Conservation (phyloP, 805 yeast genomes). For the Metschnikowia vanudenii region DNA sequence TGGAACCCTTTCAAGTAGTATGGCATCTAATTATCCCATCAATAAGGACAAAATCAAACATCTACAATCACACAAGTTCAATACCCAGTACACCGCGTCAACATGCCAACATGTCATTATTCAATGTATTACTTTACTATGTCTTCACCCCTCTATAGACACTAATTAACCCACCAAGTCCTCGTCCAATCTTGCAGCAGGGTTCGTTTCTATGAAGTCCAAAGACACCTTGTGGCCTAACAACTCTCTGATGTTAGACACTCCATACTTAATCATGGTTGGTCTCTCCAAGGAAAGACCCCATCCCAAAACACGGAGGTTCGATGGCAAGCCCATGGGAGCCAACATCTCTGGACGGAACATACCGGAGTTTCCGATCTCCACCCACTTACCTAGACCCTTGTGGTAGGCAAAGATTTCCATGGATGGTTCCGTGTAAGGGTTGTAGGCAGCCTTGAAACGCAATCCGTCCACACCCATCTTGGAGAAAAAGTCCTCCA, state of each 20-base stretch:
- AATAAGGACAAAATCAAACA: too few species aligned
- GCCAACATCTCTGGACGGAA: constrained; percentile 99
- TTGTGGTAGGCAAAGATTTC: constrained; percentile 97
- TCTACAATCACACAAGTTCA: too few species aligned
- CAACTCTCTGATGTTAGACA: constrained; percentile 92
- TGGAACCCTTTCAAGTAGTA: too few species aligned
- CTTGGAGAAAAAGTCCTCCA: constrained; percentile 93
- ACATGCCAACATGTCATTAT: background rate
- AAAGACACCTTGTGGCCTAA: constrained; percentile 95
- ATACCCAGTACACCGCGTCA: too few species aligned
- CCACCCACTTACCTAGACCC: constrained; percentile 96
- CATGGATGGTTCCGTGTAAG: constrained; percentile 98
- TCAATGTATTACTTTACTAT: background rate
- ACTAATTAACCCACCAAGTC: constrained; percentile 29
- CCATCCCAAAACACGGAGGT: constrained; percentile 94
- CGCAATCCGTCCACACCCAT: constrained; percentile 96
- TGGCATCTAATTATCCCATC: too few species aligned
- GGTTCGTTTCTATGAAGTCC: constrained; percentile 91
- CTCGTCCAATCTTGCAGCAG: constrained; percentile 93
- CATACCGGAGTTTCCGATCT: constrained; percentile 99
- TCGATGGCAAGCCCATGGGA: constrained; percentile 95
- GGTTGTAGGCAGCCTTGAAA: constrained; percentile 98
- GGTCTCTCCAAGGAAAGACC: constrained; percentile 98
- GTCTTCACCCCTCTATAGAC: background rate
- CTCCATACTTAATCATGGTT: constrained; percentile 97